phyloP scores from a whole-genome alignment of 257 asterid genomes.

The Parsonsia alboflavescens region DNA sequence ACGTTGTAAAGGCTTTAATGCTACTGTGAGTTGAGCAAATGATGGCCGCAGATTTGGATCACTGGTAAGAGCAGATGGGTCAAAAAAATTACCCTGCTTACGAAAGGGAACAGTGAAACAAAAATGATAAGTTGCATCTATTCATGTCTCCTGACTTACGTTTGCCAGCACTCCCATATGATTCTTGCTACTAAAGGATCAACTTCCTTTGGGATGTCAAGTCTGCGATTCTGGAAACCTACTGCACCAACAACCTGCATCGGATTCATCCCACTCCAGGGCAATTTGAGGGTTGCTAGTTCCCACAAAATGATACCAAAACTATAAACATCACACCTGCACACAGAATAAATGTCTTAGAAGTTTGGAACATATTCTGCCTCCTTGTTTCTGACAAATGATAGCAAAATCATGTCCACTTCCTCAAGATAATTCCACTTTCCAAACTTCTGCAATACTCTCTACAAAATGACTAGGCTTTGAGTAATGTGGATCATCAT shows the following conservation, averaged over 20 bases:
- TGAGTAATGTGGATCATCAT: background rate
- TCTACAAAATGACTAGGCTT: background rate
- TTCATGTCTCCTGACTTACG: constrained; percentile 39
- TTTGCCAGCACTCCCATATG: constrained; percentile 98
- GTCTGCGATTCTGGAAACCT: constrained; percentile 95
- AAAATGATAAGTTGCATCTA: background rate
- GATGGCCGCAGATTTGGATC: constrained; percentile 95
- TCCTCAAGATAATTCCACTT: background rate
- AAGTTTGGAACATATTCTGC: background rate
- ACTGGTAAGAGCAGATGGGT: constrained; percentile 36
- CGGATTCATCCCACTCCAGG: constrained; percentile 99
- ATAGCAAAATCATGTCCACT: background rate
- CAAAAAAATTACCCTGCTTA: background rate
- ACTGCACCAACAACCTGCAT: constrained; percentile 99
- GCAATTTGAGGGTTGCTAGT: constrained; percentile 86
- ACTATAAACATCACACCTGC: constrained; percentile 97
- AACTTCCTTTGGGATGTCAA: constrained; percentile 92
- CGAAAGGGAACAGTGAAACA: constrained; percentile 2
- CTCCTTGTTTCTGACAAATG: background rate
- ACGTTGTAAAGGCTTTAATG: constrained; percentile 84
- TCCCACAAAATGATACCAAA: constrained; percentile 98
- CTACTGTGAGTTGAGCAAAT: constrained; percentile 79
- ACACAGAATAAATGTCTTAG: constrained; percentile 12
- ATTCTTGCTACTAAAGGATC: constrained; percentile 93
- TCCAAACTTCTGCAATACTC: background rate